Percentiles rank a stretch among this genome's conserved stretches.
Conservation (phyloP, 371 early-diverging fungal species). For the Blyttiomyces sp. region DNA sequence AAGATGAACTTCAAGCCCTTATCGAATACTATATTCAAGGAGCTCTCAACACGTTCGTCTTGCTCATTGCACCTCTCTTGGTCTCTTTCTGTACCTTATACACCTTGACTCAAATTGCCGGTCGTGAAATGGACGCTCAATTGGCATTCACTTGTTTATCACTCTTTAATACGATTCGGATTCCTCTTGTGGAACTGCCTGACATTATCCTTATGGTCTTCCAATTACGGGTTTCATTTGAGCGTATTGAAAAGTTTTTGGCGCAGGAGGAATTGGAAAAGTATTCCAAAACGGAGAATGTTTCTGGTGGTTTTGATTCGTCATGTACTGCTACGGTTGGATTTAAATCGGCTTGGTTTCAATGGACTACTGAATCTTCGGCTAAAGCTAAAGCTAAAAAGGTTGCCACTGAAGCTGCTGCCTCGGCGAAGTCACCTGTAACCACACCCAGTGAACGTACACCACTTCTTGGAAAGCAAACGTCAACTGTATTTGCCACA, state of each 20-base stretch:
- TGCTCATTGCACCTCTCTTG: neutral
- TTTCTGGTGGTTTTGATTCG: too few species aligned
- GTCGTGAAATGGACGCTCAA: neutral
- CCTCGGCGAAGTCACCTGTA: too few species aligned
- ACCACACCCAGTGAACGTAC: neutral
- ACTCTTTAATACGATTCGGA: slow-evolving; percentile 54
- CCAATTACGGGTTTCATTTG: slow-evolving; percentile 31
- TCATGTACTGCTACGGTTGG: slow-evolving; percentile 14
- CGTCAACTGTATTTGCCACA: neutral
- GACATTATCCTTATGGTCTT: slow-evolving; percentile 21
- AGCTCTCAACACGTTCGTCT: slow-evolving; percentile 17
- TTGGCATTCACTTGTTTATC: slow-evolving; percentile 54
- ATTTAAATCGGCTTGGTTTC: slow-evolving; percentile 23
- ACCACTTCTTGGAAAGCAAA: neutral
- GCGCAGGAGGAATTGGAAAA: slow-evolving; percentile 35
- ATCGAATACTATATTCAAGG: slow-evolving; percentile 7
- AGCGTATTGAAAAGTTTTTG: slow-evolving; percentile 35
- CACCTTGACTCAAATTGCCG: neutral
- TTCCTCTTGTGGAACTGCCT: slow-evolving; percentile 60
- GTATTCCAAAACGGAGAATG: slow-evolving; percentile 5
- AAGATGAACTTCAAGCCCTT: slow-evolving; percentile 19
- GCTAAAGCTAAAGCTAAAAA: neutral
- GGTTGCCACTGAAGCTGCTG: neutral
- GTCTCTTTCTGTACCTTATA: neutral
- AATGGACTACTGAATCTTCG: slow-evolving; percentile 13